Percentiles rank a stretch among this genome's conserved stretches.
phyloP scores from a whole-genome alignment of 2,329 filamentous ascomycete genomes.

The Fusarium sp. region DNA sequence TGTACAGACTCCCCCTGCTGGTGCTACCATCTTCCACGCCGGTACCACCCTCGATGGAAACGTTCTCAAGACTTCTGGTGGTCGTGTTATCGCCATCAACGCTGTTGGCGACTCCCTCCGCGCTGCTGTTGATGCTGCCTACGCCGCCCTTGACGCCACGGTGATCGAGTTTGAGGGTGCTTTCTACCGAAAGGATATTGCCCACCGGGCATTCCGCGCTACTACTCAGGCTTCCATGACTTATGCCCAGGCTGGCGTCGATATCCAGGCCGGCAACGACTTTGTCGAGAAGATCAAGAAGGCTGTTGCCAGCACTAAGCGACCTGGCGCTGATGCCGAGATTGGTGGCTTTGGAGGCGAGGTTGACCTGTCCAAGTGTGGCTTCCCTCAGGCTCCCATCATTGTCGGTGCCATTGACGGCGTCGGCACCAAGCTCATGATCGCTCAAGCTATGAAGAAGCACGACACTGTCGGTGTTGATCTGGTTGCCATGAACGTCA shows the following conservation, averaged over 20 bases:
- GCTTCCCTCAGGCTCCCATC: constrained; percentile 76
- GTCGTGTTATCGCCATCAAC: constrained; percentile 92
- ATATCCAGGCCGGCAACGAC: constrained; percentile 91
- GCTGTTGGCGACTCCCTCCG: constrained; percentile 75
- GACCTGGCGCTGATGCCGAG: constrained; percentile 87
- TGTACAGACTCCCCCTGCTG: constrained; percentile 55
- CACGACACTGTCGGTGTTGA: constrained; percentile 97
- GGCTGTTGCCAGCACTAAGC: constrained; percentile 82
- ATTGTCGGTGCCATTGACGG: constrained; percentile 96
- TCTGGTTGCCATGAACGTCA: constrained; percentile 98
- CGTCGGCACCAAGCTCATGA: constrained; percentile 95
- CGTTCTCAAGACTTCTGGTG: constrained; percentile 78
- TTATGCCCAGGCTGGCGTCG: constrained; percentile 92
- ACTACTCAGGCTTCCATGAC: constrained; percentile 68
- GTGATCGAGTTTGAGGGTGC: constrained; percentile 83
- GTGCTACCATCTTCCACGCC: constrained; percentile 85
- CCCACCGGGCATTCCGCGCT: constrained; percentile 71
- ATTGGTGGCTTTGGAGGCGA: constrained; percentile 93
- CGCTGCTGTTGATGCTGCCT: constrained; percentile 86
- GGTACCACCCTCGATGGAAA: constrained; percentile 74
- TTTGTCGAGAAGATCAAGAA: constrained; percentile 92
- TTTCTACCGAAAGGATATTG: constrained; percentile 94
- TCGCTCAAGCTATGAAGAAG: constrained; percentile 87
- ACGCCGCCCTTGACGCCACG: constrained; percentile 74
- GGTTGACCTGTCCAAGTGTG: constrained; percentile 68